These are phyloP conservation scores for Melastoma candidum DNA, from an alignment of 441 rosid species.

Conservation along the genomic window DNA sequence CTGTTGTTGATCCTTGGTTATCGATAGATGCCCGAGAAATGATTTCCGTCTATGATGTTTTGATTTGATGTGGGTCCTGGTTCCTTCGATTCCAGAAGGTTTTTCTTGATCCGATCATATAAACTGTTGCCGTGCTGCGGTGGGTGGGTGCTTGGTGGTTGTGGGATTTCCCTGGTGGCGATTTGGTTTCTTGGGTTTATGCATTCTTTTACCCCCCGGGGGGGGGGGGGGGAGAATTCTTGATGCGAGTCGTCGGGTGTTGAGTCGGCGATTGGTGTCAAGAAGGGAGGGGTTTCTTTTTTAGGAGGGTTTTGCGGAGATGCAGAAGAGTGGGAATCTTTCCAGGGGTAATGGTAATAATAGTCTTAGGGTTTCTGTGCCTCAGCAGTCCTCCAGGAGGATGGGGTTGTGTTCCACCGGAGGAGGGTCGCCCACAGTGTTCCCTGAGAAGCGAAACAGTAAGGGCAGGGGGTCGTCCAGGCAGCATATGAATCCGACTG, in stretches of 20 bases:
- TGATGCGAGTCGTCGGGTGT: not conserved
- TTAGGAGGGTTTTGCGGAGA: slow-evolving; percentile 16
- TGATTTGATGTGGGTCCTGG: no score
- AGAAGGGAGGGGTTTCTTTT: not conserved
- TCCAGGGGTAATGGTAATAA: slow-evolving; percentile 19
- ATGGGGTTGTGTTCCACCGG: slow-evolving; percentile 73
- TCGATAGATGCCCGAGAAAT: no score
- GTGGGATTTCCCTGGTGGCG: no score
- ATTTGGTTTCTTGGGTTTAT: no score
- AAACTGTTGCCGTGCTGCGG: no score
- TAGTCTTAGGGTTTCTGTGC: slow-evolving; percentile 30
- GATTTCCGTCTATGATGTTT: no score
- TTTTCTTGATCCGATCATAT: no score
- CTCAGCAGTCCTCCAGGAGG: slow-evolving; percentile 63
- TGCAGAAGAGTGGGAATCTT: slow-evolving; percentile 51
- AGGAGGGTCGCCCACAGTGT: slow-evolving; percentile 68
- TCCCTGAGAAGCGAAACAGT: slow-evolving; percentile 77
- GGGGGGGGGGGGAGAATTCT: not conserved
- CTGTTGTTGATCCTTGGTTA: no score
- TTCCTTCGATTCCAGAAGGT: no score
- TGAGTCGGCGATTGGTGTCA: not conserved
- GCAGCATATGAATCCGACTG: slow-evolving; percentile 14
- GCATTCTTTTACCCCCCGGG: no score
- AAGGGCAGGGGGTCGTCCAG: slow-evolving; percentile 44
- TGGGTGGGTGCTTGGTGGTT: no score